A percentile compares a stretch with the other conserved stretches of the same genome.
Evolutionary conservation across 257 asterid genomes (phyloP).

Genomic region (Hygrophila difformis): DNA sequence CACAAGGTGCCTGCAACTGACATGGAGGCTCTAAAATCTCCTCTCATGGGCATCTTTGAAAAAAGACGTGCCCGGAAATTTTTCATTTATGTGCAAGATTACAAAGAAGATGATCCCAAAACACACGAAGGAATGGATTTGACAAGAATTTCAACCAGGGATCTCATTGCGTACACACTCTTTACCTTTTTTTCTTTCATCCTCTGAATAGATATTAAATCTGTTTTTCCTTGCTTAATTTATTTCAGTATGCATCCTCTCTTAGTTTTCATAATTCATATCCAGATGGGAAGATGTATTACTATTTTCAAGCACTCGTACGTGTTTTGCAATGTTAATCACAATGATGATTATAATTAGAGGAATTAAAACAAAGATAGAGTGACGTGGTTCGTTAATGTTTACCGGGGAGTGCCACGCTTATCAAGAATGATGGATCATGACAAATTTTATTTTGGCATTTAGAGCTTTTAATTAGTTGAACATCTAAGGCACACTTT

Average conservation of each 20-base stretch:
- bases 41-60: constrained; percentile 96
- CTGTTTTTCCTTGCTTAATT: neutral
- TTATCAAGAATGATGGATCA: too few species aligned
- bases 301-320: neutral
- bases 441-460: too few species aligned
- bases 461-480: too few species aligned
- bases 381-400: too few species aligned
- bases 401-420: too few species aligned
- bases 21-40: constrained; percentile 96
- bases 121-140: constrained; percentile 94
- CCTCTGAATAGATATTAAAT: neutral
- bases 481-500: too few species aligned
- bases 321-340: neutral
- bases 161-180: constrained; percentile 70
- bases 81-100: constrained; percentile 89
- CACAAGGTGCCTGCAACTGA: constrained; percentile 95
- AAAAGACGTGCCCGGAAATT: constrained; percentile 95
- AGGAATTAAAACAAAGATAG: neutral
- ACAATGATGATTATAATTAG: neutral
- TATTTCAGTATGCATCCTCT: neutral
- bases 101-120: constrained; percentile 71
- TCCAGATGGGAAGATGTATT: too few species aligned
- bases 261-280: neutral
- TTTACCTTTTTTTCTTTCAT: constrained; percentile 14
- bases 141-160: constrained; percentile 73